Evolutionary conservation across 306 rosid genomes (phyloP), one percentile per base, ranked within the genome.

Genomic region (Notholithocarpus densiflorus): DNA sequence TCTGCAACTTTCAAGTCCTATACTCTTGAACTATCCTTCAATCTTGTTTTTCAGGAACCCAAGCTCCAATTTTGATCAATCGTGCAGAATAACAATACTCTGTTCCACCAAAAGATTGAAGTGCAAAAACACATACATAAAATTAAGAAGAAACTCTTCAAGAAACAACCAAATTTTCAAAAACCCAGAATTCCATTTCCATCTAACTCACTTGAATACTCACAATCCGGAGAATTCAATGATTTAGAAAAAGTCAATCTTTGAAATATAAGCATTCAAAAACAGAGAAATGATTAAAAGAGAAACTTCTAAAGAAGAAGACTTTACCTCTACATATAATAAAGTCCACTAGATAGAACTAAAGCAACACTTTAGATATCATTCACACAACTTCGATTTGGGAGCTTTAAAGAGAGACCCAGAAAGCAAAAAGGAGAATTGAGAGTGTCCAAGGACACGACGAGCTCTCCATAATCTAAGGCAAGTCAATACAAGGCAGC

Each of bases 401-500:
- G 78, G 29, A 43, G 61, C 31, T 56, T 59, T 68, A 32, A 75
- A 64, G 76, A 57, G 24, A 45, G 74, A 32, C 61, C 56, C 43
- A 77, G 54, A 57, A 75, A 52, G 54, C 62, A 20, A 60, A 56
- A 61, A 78, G 69, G 77, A 71, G 60, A 55, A 14, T 66, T 32
- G 83, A 72, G 68, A 70, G 73, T 18, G 72, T 79, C 75, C 62
- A 62, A 71, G 52, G 70, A 82, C 59, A 81, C 37, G 75, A 77
- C 80, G 80, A 85, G 87, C 83, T 31, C 45, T 52, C 83, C 90
- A 86, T 82, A 85, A 82, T 82, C 85, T 62, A 34, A 80, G 80
- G 84, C 75, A 79, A 74, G 87, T 82, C 88, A 79, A 78, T 48
- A 76, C 56, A 21, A 26, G 84, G 88, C 92, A 86, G 90, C 92